phyloP scores from a whole-genome alignment of 2,329 filamentous ascomycete genomes.

The Aureobasidium subglaciale region DNA sequence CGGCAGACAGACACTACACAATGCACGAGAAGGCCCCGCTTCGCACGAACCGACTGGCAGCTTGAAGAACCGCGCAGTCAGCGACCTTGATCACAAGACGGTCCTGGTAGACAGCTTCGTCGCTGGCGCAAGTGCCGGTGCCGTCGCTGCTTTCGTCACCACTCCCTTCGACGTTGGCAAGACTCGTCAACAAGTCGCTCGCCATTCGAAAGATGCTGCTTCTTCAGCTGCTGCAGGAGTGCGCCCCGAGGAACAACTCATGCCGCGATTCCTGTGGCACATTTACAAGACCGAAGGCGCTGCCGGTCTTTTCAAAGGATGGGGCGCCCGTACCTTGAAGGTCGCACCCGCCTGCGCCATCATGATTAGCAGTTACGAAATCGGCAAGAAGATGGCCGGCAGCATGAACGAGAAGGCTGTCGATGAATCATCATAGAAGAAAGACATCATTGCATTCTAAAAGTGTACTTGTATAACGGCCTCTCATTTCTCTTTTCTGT shows the following conservation, averaged over 20 bases:
- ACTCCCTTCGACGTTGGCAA: conserved; percentile 98
- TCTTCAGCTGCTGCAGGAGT: conserved; percentile 34
- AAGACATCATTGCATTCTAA: background rate
- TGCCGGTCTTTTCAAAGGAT: conserved; percentile 78
- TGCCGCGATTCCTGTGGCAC: conserved; percentile 78
- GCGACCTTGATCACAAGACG: conserved; percentile 61
- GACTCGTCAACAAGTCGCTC: conserved; percentile 81
- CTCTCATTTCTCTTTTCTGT: background rate
- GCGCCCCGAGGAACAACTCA: conserved; percentile 65
- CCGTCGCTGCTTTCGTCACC: conserved; percentile 78
- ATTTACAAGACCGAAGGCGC: conserved; percentile 83
- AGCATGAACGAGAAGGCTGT: conserved; percentile 57
- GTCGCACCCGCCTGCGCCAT: conserved; percentile 95
- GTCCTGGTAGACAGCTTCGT: conserved; percentile 86
- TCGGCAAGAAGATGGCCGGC: conserved; percentile 82
- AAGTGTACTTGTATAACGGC: background rate
- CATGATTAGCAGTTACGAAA: conserved; percentile 97
- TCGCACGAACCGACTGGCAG: conserved; percentile 21
- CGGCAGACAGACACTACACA: conserved; percentile 63
- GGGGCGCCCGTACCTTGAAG: conserved; percentile 85
- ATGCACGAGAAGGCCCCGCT: conserved; percentile 47
- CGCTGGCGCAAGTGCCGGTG: conserved; percentile 75
- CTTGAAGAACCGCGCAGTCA: conserved; percentile 44
- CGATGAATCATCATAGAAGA: background rate
- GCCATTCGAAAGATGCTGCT: conserved; percentile 44